phyloP scores from a whole-genome alignment of 1,284 basidiomycete species.

The Cutaneotrichosporon dermatis region DNA sequence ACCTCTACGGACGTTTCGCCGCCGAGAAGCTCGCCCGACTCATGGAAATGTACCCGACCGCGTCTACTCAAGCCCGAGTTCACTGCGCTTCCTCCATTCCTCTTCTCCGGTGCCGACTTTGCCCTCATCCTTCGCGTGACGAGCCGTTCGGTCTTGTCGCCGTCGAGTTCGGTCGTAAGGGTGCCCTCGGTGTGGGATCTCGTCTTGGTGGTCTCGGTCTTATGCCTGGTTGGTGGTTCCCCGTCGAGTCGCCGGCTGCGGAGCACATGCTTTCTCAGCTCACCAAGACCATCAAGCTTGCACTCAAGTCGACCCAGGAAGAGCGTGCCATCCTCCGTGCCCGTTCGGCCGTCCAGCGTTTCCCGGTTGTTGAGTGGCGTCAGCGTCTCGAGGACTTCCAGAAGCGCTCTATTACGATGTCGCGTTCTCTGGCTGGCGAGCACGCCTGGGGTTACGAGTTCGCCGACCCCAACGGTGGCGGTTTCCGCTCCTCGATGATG shows the following conservation, averaged over 20 bases:
- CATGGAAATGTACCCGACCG: slow-evolving; percentile 90
- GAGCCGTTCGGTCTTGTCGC: slow-evolving; percentile 92
- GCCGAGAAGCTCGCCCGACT: slow-evolving; percentile 84
- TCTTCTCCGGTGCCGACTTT: slow-evolving; percentile 90
- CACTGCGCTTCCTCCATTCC: slow-evolving; percentile 82
- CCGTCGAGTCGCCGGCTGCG: slow-evolving; percentile 83
- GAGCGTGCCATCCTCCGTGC: slow-evolving; percentile 86
- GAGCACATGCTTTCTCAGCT: slow-evolving; percentile 92
- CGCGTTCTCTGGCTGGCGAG: slow-evolving; percentile 62
- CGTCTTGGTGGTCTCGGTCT: slow-evolving; percentile 87
- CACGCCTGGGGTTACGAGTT: slow-evolving; percentile 63
- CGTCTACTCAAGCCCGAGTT: slow-evolving; percentile 88
- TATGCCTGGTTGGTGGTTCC: slow-evolving; percentile 98
- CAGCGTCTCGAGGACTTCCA: slow-evolving; percentile 92
- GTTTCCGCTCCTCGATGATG: background rate
- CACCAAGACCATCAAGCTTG: slow-evolving; percentile 88
- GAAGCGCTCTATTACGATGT: slow-evolving; percentile 69
- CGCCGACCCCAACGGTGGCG: slow-evolving; percentile 22
- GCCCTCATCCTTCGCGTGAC: slow-evolving; percentile 90
- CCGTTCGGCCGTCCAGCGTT: slow-evolving; percentile 84
- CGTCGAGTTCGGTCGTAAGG: slow-evolving; percentile 90
- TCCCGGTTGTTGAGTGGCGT: slow-evolving; percentile 94
- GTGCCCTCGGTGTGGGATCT: slow-evolving; percentile 87
- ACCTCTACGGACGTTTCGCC: slow-evolving; percentile 86
- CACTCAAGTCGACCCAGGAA: slow-evolving; percentile 80